Conservation (phyloP, 176 grass and related monocot genomes). For the Triticum monococcum region DNA sequence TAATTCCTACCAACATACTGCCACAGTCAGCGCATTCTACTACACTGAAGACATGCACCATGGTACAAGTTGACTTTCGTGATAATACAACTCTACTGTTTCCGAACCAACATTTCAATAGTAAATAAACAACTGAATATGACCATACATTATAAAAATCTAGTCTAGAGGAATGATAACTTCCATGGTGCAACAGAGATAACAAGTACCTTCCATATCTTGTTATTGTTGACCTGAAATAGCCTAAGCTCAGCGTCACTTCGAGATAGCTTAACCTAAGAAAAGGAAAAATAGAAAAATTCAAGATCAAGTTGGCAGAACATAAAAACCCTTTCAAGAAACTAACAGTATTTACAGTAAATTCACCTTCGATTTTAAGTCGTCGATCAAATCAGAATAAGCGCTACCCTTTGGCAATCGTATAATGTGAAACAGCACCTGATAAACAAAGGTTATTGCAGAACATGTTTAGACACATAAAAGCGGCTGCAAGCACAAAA, state of each 20-base stretch:
- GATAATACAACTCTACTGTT: neutral
- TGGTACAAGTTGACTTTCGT: neutral
- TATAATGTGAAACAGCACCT: constrained; percentile 53
- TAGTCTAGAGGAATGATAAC: neutral
- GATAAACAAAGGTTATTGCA: constrained; percentile 8
- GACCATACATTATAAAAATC: neutral
- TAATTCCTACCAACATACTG: neutral
- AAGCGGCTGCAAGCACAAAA: neutral
- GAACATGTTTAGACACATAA: constrained; percentile 30
- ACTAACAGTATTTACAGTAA: neutral
- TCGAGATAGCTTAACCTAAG: constrained; percentile 55
- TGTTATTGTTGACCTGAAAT: constrained; percentile 53
- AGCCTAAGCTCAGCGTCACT: constrained; percentile 58
- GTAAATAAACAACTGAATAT: neutral
- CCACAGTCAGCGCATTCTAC: neutral
- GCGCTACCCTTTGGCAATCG: constrained; percentile 59
- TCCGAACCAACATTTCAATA: constrained; percentile 1
- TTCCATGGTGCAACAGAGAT: neutral
- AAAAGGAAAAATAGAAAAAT: constrained; percentile 8
- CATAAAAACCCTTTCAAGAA: neutral
- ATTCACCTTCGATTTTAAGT: constrained; percentile 70
- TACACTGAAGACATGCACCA: neutral
- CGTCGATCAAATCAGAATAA: constrained; percentile 50
- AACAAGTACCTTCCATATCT: constrained; percentile 65
- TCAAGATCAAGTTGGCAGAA: constrained; percentile 12